Percentiles rank a stretch among this genome's conserved stretches.
phyloP scores from a whole-genome alignment of 495 filamentous ascomycete species.

The Cercophora samala region DNA sequence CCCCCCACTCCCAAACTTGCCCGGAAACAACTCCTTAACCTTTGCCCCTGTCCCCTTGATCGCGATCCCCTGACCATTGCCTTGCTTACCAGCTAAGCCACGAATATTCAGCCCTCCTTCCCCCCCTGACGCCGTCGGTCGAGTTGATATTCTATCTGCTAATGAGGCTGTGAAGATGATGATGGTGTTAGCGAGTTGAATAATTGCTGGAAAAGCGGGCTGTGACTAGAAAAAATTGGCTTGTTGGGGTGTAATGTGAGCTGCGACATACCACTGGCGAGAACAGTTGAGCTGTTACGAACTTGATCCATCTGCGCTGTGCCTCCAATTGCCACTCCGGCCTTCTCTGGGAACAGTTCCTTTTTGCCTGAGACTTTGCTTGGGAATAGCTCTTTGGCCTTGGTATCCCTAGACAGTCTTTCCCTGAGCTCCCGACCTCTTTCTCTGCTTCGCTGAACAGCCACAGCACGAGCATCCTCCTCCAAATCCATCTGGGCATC shows the following conservation, averaged over 20 bases:
- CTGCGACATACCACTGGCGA: slow-evolving; percentile 37
- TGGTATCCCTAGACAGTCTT: slow-evolving; percentile 35
- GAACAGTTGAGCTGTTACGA: slow-evolving; percentile 42
- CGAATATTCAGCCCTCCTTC: slow-evolving; percentile 56
- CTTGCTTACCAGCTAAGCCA: slow-evolving; percentile 51
- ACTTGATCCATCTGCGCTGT: slow-evolving; percentile 41
- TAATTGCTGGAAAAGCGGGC: slow-evolving; percentile 3
- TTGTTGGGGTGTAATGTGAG: slow-evolving; percentile 15
- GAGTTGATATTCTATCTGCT: slow-evolving; percentile 41
- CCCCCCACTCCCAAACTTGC: slow-evolving; percentile 46
- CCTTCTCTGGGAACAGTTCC: slow-evolving; percentile 69
- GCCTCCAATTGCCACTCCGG: slow-evolving; percentile 24
- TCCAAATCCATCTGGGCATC: slow-evolving; percentile 47
- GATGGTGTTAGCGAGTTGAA: slow-evolving; percentile 25
- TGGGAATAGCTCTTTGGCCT: slow-evolving; percentile 66
- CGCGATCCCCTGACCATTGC: slow-evolving; percentile 53
- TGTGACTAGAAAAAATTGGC: slow-evolving; percentile 12
- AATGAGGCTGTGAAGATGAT: slow-evolving; percentile 29
- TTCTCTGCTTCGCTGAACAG: slow-evolving; percentile 40
- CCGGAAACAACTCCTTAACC: slow-evolving; percentile 69
- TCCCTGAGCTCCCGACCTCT: slow-evolving; percentile 48
- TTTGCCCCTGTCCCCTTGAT: slow-evolving; percentile 61
- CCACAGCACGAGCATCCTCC: slow-evolving; percentile 29
- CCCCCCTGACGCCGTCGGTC: slow-evolving; percentile 9
- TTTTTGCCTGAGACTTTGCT: slow-evolving; percentile 49